Evolutionary conservation across 2,329 filamentous ascomycete species (phyloP), one percentile per base, ranked within the genome.

Genomic region (Hortaea sp.): DNA sequence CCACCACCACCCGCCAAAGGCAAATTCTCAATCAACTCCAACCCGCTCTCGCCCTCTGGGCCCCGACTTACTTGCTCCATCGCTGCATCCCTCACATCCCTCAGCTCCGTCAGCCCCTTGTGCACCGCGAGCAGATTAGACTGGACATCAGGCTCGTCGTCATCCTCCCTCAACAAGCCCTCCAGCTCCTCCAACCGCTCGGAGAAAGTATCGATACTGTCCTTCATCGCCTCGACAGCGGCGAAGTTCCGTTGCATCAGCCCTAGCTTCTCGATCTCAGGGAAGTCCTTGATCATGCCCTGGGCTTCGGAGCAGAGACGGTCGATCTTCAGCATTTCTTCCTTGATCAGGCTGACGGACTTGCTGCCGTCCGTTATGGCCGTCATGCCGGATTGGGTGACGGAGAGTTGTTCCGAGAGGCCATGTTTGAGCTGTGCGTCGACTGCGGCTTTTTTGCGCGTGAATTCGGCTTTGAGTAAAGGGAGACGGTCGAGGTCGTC

Each of bases 241-340:
- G 85, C 87, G 63, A 98, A 98, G 69, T 98, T 95, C 53, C 90
- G 80, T 69, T 98, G 92, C 55, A 94, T 92, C 68, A 95, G 87
- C 46, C 90, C 90, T 45, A 94, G 85, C 50, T 87, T 72, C 65
- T 94, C 92, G 73, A 94, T 92, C 62, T 88, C 87, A 32, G 85
- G 84, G 67, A 98, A 97, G 72, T 98, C 92, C 61, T 85, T 82
- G 61, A 98, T 95, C 81, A 95, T 95, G 64, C 87, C 88, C 72
- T 97, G 90, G 45, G 89, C 89, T 69, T 98, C 94, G 53, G 89
- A 88, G 71, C 92, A 98, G 53, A 98, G 79, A 69, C 87, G 88
- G 72, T 98, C 92, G 60, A 98, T 97, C 69, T 90, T 94, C 75
- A 94, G 88, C 80, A 98, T 92, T 71, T 98, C 92, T 56, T 97